phyloP scores from a whole-genome alignment of 495 filamentous ascomycete genomes.

The Penicillium robsamsonii region DNA sequence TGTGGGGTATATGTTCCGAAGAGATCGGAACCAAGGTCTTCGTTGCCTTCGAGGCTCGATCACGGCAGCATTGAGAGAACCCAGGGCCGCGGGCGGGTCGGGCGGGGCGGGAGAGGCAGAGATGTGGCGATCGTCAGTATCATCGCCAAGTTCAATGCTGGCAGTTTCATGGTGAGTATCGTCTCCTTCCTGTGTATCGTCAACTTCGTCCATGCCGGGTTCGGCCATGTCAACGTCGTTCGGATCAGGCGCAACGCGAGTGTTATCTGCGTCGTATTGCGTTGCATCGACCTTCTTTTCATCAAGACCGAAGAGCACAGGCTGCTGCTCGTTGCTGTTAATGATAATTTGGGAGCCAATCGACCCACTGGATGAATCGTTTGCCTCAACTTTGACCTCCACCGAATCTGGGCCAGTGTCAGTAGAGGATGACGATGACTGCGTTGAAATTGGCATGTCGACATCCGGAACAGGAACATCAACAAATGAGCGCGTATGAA shows the following conservation, averaged over 20 bases:
- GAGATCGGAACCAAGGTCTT: conserved; percentile 37
- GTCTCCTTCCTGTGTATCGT: conserved; percentile 19
- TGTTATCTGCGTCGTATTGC: not conserved
- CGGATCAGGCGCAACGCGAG: not conserved
- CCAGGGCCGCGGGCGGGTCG: conserved; percentile 5
- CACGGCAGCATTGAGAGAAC: not conserved
- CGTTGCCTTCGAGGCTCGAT: conserved; percentile 11
- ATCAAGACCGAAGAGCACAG: not conserved
- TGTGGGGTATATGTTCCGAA: conserved; percentile 27
- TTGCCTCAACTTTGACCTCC: not conserved
- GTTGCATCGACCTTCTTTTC: not conserved
- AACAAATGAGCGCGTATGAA: conserved; percentile 30
- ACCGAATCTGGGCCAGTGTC: not conserved
- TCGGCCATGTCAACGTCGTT: conserved; percentile 7
- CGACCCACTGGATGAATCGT: not conserved
- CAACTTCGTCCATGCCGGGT: conserved; percentile 13
- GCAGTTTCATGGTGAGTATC: conserved; percentile 38
- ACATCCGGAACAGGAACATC: conserved; percentile 8
- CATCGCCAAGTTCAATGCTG: conserved; percentile 45
- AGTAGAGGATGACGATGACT: not conserved
- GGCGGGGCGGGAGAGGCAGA: not conserved
- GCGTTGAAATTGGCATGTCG: conserved; percentile 7
- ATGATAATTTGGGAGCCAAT: not conserved
- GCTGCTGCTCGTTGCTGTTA: not conserved
- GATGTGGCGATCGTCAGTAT: conserved; percentile 11